Base-by-base conservation (phyloP, 2,329 filamentous ascomycete genomes). In the Aureobasidium musti region DNA sequence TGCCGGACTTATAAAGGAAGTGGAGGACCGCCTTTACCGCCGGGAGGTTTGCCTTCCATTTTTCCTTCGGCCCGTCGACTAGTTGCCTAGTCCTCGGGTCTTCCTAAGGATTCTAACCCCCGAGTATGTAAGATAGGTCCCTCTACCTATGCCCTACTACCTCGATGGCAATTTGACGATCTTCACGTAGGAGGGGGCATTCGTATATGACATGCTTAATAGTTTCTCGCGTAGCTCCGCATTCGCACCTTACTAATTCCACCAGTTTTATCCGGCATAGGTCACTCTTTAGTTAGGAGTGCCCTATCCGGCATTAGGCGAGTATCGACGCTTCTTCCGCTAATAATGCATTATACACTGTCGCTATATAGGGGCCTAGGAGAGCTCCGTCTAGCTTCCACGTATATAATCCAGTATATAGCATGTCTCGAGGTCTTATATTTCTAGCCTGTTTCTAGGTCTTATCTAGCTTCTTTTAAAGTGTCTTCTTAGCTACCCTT, bases 71-170 rank as follows among this genome's bases (percentile, higher is more conserved):
- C 10, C 54, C 21, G 13, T 59, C 26, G 11, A 59, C 54, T 59
- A 21, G 54, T 33, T 45, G 26, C 23, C 54, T 35, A 59, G 37
- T 57, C 21, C 39, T 43, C n/a, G 17, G 54, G 30, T 59, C 30
- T 59, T 43, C 26, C 54, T 45, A 59, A 17, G 54, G 54, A 23
- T 59, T 59, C 23, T 33, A 59, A 0, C 39, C 37, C 26, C 54
- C 23, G 13, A 59, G 54, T 28, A 59, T 59, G 45, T 43, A 59
- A 59, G 54, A 59, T 1, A 59, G 39, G 39, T n/a, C n/a, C n/a
- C n/a, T n/a, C n/a, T n/a, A n/a, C n/a, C n/a, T n/a, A n/a, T n/a
- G n/a, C n/a, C n/a, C 28, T 53, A 53, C 50, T 53, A 13, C 50
- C 7, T 53, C 13, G 13, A 53, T 53, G 35, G 50, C 28, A 35